Conservation (phyloP, 495 filamentous ascomycete species). For the Geoglossum glabrum region DNA sequence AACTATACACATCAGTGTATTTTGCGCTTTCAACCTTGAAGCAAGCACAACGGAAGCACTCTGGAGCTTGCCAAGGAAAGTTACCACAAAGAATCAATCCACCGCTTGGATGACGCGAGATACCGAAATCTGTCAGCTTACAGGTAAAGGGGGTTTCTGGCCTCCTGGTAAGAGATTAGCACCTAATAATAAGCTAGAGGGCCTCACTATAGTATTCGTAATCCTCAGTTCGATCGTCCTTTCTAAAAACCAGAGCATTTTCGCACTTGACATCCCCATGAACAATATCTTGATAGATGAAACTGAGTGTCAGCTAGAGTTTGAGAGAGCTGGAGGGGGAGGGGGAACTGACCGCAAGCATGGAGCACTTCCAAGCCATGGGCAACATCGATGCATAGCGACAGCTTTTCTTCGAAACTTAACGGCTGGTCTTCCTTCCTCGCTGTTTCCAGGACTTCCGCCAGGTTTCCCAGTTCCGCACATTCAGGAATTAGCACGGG, state of each 20-base stretch:
- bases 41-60: slow-evolving; percentile 10
- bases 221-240: background rate
- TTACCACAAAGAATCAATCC: slow-evolving; percentile 12
- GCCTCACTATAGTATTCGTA: too few species aligned
- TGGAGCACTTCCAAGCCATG: slow-evolving; percentile 16
- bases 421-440: slow-evolving; percentile 13
- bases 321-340: background rate
- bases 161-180: background rate
- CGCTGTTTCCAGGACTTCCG: slow-evolving; percentile 8
- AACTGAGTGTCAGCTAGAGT: background rate
- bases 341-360: slow-evolving; percentile 13
- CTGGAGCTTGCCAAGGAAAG: slow-evolving; percentile 16
- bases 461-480: slow-evolving; percentile 15
- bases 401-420: slow-evolving; percentile 11
- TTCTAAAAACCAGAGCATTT: slow-evolving; percentile 14
- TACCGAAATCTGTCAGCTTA: slow-evolving; percentile 15
- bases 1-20: slow-evolving; percentile 15
- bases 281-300: slow-evolving; percentile 9
- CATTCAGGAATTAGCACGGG: slow-evolving; percentile 13
- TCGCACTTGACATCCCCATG: slow-evolving; percentile 17
- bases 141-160: slow-evolving; percentile 9
- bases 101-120: slow-evolving; percentile 8
- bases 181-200: background rate
- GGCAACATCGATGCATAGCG: slow-evolving; percentile 14
- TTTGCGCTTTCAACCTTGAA: slow-evolving; percentile 17